A percentile compares a stretch with the other conserved stretches of the same genome.
Evolutionary conservation across 1,284 basidiomycete genomes (phyloP).

Genomic region (Marasmius oreades): DNA sequence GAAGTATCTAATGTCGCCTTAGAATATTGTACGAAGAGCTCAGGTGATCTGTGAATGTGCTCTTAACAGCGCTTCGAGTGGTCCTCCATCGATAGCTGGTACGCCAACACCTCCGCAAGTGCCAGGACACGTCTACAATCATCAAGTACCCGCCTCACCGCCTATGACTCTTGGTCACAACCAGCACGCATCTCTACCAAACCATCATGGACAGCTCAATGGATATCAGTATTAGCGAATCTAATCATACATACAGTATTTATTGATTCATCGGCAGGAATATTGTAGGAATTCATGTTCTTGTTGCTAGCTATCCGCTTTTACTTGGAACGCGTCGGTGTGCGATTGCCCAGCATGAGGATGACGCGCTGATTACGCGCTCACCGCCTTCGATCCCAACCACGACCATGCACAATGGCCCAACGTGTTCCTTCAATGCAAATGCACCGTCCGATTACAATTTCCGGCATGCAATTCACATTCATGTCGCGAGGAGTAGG

Average conservation of each 20-base stretch:
- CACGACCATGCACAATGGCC: too few relatives aligned
- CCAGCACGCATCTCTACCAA: not conserved
- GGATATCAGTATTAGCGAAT: not conserved
- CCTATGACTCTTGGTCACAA: not conserved
- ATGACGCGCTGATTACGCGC: too few relatives aligned
- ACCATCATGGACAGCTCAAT: not conserved
- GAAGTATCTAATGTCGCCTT: slow-evolving; percentile 3
- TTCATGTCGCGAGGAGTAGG: not conserved
- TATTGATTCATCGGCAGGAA: too few relatives aligned
- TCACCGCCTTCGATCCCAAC: too few relatives aligned
- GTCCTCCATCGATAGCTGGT: not conserved
- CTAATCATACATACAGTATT: not conserved
- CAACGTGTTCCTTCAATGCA: too few relatives aligned
- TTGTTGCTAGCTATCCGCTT: too few relatives aligned
- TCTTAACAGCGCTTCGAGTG: slow-evolving; percentile 26
- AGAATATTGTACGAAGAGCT: slow-evolving; percentile 72
- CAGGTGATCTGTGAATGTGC: slow-evolving; percentile 84
- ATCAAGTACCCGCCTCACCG: not conserved
- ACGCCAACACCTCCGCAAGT: not conserved
- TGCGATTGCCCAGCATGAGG: too few relatives aligned
- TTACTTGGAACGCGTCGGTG: too few relatives aligned
- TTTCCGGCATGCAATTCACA: too few relatives aligned
- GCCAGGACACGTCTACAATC: not conserved
- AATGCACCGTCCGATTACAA: too few relatives aligned
- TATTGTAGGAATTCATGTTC: too few relatives aligned